A percentile compares a stretch with the other conserved stretches of the same genome.
Evolutionary conservation across 73 alveolate species (phyloP).

Genomic region (Stentor roeselii): DNA sequence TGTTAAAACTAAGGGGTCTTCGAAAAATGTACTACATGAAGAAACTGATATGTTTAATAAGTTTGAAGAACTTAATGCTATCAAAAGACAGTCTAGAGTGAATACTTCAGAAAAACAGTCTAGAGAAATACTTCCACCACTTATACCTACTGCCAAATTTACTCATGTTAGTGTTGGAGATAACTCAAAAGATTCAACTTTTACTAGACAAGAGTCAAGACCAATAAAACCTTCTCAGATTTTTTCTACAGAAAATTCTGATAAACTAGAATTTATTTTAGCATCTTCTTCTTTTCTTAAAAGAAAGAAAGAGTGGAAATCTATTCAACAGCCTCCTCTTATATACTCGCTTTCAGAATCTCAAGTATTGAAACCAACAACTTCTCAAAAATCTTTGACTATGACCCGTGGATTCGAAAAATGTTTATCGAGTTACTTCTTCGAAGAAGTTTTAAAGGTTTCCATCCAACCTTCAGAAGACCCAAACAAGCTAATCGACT

Average conservation of each 20-base stretch:
- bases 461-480: background rate
- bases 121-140: background rate
- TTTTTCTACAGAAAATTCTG: background rate
- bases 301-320: background rate
- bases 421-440: background rate
- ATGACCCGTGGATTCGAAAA: no score
- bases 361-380: no score
- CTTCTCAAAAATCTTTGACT: no score
- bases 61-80: background rate
- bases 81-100: no score
- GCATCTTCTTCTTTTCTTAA: background rate
- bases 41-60: background rate
- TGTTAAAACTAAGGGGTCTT: background rate
- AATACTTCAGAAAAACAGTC: background rate
- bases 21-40: background rate
- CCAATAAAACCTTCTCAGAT: background rate
- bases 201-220: background rate
- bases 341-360: background rate
- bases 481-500: background rate
- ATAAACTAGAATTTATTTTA: background rate
- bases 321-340: background rate
- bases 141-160: background rate
- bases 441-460: background rate
- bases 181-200: background rate
- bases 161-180: background rate